Evolutionary conservation across 805 yeast species (phyloP).

Genomic region (Hanseniaspora vineae): DNA sequence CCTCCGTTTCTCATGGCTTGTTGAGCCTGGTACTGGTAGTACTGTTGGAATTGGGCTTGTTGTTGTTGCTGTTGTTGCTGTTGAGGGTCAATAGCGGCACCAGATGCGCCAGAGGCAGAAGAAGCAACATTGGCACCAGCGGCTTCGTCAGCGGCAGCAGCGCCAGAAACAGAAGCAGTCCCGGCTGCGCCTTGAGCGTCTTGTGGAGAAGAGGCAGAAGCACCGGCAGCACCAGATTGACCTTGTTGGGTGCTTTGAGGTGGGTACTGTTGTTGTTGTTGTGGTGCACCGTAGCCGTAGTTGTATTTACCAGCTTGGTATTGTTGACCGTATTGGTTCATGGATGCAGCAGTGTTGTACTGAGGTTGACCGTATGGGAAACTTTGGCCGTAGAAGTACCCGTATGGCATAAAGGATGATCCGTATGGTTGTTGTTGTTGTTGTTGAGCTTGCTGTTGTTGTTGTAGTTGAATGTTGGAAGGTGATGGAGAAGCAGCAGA

Average conservation of each 20-base stretch:
- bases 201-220: neutral
- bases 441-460: conserved; percentile 12
- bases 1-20: conserved; percentile 1
- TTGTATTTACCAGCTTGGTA: conserved; percentile 19
- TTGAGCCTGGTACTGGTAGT: conserved; percentile 20
- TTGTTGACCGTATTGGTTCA: conserved; percentile 19
- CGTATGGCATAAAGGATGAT: conserved; percentile 24
- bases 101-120: neutral
- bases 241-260: conserved; percentile 9
- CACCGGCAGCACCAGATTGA: conserved; percentile 8
- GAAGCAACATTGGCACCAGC: too few species aligned
- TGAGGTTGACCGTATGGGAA: conserved; percentile 27
- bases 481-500: conserved; percentile 15
- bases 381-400: conserved; percentile 24
- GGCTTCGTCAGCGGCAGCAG: neutral
- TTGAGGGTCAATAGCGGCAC: conserved; percentile 2
- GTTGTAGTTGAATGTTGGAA: conserved; percentile 3
- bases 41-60: conserved; percentile 23
- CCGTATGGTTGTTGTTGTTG: conserved; percentile 19
- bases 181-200: too few species aligned
- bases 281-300: conserved; percentile 16
- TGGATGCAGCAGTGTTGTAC: conserved; percentile 20
- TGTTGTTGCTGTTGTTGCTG: conserved; percentile 16
- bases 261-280: conserved; percentile 13
- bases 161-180: neutral